Evolutionary conservation across 306 rosid species (phyloP), one percentile per base, ranked within the genome.

Genomic region (Potentilla sterilis): DNA sequence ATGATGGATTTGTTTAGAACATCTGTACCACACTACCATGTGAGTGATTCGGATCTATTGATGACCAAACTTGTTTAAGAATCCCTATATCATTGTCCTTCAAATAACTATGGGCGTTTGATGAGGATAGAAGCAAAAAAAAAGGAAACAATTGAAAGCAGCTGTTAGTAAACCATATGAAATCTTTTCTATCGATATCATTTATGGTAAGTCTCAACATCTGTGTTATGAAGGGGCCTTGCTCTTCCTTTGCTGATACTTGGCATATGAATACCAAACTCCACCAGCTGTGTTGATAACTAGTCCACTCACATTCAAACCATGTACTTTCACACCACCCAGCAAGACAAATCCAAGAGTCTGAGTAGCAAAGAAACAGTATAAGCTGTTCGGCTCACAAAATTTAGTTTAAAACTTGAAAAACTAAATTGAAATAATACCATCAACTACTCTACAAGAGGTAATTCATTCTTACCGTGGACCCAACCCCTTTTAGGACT

Each of bases 401-500:
- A 69, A 15, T 58, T 58, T 51, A 6, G 46, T 69, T 9, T 75
- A 5, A 3, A 40, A 21, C 5, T 42, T 32, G 34, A 43, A 64
- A 65, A 48, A 67, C 21, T 43, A 44, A 28, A 76, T 78, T 34
- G 62, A 71, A 72, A 40, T 76, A 15, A 8, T 43, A 28, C 59
- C 77, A 75, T 61, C 59, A 85, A 77, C 74, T 63, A 70, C 46
- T 79, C 41, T 48, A 78, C 59, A 79, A 58, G 67, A 84, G 43
- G 68, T 6, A 67, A 54, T 65, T 42, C 75, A 44, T 48, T 49
- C 95, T 80, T 85, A 95, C 97, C 80, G 97, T 95, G 65, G 99
- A 92, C 67, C 92, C 99, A 81, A 95, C 99, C 9, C 99, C 99
- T 81, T 95, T 95, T 81, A 95, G 99, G 80, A 95, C 97, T 11